These are phyloP conservation scores for Miamiensis avidus DNA, from an alignment of 169 alveolate genomes.

Conservation along the genomic window DNA sequence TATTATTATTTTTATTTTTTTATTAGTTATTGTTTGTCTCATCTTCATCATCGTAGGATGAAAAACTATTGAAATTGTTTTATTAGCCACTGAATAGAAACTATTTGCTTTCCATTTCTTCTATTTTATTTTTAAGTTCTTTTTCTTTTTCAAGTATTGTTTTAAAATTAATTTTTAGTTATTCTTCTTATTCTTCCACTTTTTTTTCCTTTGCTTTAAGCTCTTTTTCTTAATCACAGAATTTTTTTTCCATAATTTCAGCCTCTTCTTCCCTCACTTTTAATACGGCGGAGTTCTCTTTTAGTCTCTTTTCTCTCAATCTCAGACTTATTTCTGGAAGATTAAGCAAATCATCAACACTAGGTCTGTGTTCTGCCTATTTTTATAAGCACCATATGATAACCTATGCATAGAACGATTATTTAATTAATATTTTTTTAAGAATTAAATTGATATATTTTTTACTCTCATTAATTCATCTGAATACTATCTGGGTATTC, in stretches of 20 bases:
- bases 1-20: too few species aligned
- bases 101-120: background rate
- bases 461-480: conserved; percentile 54
- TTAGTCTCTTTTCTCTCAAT: conserved; percentile 60
- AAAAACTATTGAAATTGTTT: too few species aligned
- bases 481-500: conserved; percentile 54
- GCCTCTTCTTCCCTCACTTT: conserved; percentile 56
- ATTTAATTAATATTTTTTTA: too few species aligned
- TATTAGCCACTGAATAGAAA: too few species aligned
- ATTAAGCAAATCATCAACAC: conserved; percentile 42
- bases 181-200: background rate
- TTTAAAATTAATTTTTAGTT: too few species aligned
- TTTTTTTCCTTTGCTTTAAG: conserved; percentile 2
- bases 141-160: too few species aligned
- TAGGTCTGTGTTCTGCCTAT: conserved; percentile 58
- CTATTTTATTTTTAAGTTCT: background rate
- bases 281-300: conserved; percentile 43
- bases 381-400: conserved; percentile 64
- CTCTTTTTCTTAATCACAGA: background rate
- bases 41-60: too few species aligned
- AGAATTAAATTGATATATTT: too few species aligned
- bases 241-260: conserved; percentile 6
- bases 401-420: background rate
- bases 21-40: too few species aligned
- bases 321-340: conserved; percentile 54